These are phyloP conservation scores for Chenopodium berlandieri DNA, from an alignment of 148 eudicot genomes.

Conservation along the genomic window DNA sequence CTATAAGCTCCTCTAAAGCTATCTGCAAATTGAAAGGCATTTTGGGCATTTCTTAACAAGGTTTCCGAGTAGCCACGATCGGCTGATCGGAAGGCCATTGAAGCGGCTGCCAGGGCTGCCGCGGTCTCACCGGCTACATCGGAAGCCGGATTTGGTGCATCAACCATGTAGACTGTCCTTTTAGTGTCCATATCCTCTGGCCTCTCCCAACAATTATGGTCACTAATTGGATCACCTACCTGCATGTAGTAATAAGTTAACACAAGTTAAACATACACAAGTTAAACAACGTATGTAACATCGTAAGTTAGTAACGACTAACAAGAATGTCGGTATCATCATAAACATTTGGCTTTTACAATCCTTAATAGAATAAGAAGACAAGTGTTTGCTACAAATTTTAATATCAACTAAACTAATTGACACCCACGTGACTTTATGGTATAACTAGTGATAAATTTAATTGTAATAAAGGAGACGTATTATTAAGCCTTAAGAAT, in stretches of 20 bases:
- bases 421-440: not conserved
- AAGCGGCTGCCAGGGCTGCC: conserved; percentile 90
- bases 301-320: not conserved
- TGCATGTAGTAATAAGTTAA: not conserved
- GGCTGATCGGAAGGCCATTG: conserved; percentile 70
- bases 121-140: conserved; percentile 96
- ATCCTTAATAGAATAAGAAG: too few relatives aligned
- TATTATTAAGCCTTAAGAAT: not conserved
- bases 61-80: conserved; percentile 75
- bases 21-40: conserved; percentile 66
- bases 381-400: too few relatives aligned
- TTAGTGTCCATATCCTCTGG: conserved; percentile 97
- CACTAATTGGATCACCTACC: conserved; percentile 84
- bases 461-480: not conserved
- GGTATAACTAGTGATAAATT: not conserved
- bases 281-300: not conserved
- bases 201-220: conserved; percentile 95
- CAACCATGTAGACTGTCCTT: conserved; percentile 68
- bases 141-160: conserved; percentile 83
- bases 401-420: not conserved
- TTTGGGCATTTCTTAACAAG: conserved; percentile 45
- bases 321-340: not conserved
- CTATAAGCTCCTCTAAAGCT: conserved; percentile 82
- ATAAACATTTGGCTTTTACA: too few relatives aligned
- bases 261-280: not conserved